These are phyloP conservation scores for Phylloporus sp. DNA, from an alignment of 768 basidiomycete genomes.

Conservation along the genomic window DNA sequence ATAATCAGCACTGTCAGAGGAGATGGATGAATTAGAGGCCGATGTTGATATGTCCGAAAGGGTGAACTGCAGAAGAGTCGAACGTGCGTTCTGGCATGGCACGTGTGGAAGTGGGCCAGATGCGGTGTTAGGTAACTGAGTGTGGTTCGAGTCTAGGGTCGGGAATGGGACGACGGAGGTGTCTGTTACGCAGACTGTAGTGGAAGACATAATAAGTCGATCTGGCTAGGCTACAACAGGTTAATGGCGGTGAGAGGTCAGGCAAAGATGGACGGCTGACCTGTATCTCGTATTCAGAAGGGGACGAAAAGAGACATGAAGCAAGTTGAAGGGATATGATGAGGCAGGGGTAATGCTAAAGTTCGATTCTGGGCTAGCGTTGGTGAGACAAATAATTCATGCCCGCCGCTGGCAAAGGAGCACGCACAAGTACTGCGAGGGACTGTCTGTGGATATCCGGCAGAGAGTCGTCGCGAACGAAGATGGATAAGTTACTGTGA, in stretches of 20 bases:
- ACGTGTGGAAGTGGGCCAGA: slow-evolving; percentile 60
- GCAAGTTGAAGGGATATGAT: slow-evolving; percentile 3
- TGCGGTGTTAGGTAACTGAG: slow-evolving; percentile 49
- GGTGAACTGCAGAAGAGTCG: slow-evolving; percentile 2
- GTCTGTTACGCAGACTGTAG: slow-evolving; percentile 24
- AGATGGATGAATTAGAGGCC: slow-evolving; percentile 1
- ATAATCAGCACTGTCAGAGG: slow-evolving; percentile 6
- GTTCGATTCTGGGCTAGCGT: slow-evolving; percentile 13
- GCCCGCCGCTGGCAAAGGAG: slow-evolving; percentile 1
- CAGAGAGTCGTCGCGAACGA: slow-evolving; percentile 4
- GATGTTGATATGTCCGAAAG: slow-evolving; percentile 15
- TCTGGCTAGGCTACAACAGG: slow-evolving; percentile 1
- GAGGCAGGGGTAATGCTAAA: slow-evolving; percentile 6
- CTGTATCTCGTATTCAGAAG: slow-evolving; percentile 12
- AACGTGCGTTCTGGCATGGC: slow-evolving; percentile 44
- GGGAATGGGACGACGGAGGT: slow-evolving; percentile 27
- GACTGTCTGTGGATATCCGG: slow-evolving; percentile 1
- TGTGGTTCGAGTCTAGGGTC: slow-evolving; percentile 20
- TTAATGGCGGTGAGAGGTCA: background rate
- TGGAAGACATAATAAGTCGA: slow-evolving; percentile 14
- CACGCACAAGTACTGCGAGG: slow-evolving; percentile 5
- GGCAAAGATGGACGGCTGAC: background rate
- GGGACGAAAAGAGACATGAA: slow-evolving; percentile 16
- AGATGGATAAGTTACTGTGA: slow-evolving; percentile 18
- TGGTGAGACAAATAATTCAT: slow-evolving; percentile 7